Evolutionary conservation across 352 stramenopile genomes (phyloP), one percentile per base, ranked within the genome.

Genomic region (Blastocystis sp.): DNA sequence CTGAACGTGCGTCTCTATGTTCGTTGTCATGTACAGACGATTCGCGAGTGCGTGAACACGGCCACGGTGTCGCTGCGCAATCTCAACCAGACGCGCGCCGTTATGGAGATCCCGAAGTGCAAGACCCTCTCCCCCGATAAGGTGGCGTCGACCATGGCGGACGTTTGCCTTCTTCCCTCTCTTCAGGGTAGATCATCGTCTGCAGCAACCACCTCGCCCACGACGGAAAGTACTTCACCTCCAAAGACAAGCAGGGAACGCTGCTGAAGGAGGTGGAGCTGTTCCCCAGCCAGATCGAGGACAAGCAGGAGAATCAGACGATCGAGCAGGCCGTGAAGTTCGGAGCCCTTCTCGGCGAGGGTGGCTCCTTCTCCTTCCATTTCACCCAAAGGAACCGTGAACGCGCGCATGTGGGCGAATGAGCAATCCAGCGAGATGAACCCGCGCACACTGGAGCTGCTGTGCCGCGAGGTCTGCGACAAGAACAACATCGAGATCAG

Each of bases 401-500:
- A 84, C 45, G 74, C 74, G 17, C 74, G 74, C 10, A 60, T 61
- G 21, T 84, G 74, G 74, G 74, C 74, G 52, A 84, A 84, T 48
- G 74, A 84, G 60, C 74, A 84, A 48, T 66, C 74, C n/a, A 84
- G 74, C 53, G 74, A 84, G 74, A 11, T 84, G 53, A 67, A 84
- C 41, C 74, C 74, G 38, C 74, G 74, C 17, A 34, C 52, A 14
- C 41, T 84, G 41, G 74, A 84, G 34, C 61, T 84, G 23, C 74
- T 84, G 4, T 84, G 74, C 52, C 74, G 74, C n/a, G 52, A 64
- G 38, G 56, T 84, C 41, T 84, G 74, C 61, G 74, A 84, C 34
- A 28, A 43, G 7, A 59, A 66, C 52, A 93, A 94, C 89, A 93
- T 95, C 90, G 92, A 91, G 34, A 82, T 95, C 67, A 91, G 89